Evolutionary conservation across 805 yeast species (phyloP).

Genomic region (Starmerella riodocensis): DNA sequence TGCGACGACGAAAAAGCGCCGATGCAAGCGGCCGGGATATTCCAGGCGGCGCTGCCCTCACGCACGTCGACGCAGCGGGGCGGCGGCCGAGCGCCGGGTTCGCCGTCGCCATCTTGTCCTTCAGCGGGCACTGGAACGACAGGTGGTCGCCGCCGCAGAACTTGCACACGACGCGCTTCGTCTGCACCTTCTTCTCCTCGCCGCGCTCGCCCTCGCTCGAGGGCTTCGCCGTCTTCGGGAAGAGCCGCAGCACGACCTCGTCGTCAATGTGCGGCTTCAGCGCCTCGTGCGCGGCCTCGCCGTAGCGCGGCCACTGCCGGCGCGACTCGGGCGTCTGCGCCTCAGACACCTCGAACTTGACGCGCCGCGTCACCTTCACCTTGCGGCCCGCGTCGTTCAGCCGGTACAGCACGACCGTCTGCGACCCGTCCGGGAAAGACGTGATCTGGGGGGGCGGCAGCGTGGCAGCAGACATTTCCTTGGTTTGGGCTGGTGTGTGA

Average conservation of each 20-base stretch:
- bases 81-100: slow-evolving; percentile 27
- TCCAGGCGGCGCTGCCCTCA: too few species aligned
- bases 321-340: slow-evolving; percentile 82
- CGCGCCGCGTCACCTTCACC: slow-evolving; percentile 74
- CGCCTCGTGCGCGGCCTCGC: slow-evolving; percentile 40
- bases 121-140: slow-evolving; percentile 91
- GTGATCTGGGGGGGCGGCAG: slow-evolving; percentile 13
- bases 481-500: neutral
- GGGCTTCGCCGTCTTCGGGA: slow-evolving; percentile 12
- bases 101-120: slow-evolving; percentile 42
- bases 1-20: too few species aligned
- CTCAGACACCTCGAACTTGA: slow-evolving; percentile 60
- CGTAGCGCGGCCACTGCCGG: slow-evolving; percentile 78
- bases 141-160: slow-evolving; percentile 88
- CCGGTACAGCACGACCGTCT: slow-evolving; percentile 68
- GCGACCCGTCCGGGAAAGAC: slow-evolving; percentile 33
- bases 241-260: slow-evolving; percentile 12
- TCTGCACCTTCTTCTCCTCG: slow-evolving; percentile 34
- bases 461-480: slow-evolving; percentile 8
- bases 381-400: slow-evolving; percentile 59
- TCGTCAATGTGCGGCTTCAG: slow-evolving; percentile 26
- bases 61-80: slow-evolving; percentile 13
- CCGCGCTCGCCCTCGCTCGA: slow-evolving; percentile 37
- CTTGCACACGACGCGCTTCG: slow-evolving; percentile 49
- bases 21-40: too few species aligned